These are phyloP conservation scores for Lycium ferocissimum DNA, from an alignment of 257 asterid genomes.

Conservation along the genomic window DNA sequence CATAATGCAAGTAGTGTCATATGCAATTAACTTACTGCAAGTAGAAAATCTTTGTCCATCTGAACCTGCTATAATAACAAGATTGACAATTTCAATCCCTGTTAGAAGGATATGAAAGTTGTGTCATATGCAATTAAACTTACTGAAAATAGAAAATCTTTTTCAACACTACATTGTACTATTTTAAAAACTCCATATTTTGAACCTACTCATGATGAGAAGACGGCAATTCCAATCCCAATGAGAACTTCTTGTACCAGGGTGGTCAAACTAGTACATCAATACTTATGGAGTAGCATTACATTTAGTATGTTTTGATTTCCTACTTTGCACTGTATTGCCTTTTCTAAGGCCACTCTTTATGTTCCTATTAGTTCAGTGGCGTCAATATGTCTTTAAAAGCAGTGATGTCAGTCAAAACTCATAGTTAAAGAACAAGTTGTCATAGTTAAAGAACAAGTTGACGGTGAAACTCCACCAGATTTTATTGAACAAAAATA, in stretches of 20 bases:
- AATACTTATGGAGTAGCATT: neutral
- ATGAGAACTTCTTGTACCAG: neutral
- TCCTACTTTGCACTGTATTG: too few relatives aligned
- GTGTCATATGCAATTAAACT: neutral
- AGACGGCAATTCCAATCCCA: neutral
- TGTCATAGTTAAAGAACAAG: neutral
- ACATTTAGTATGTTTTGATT: too few relatives aligned
- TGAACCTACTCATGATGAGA: neutral
- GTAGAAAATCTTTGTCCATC: too few relatives aligned
- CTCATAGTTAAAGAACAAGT: neutral
- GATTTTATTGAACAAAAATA: neutral
- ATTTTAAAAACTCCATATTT: too few relatives aligned
- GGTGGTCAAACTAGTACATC: neutral
- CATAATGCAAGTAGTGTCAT: too few relatives aligned
- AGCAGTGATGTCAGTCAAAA: neutral
- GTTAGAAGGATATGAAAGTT: neutral
- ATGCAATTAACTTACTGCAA: too few relatives aligned
- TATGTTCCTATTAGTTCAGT: too few relatives aligned
- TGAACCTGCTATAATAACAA: too few relatives aligned
- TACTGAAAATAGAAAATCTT: too few relatives aligned
- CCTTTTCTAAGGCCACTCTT: too few relatives aligned
- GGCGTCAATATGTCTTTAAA: too few relatives aligned
- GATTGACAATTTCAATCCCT: neutral
- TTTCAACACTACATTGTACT: too few relatives aligned
- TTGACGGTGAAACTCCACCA: neutral